Percentiles rank a stretch among this genome's conserved stretches.
phyloP scores from a whole-genome alignment of 345 rosid genomes.

The Populus tremula region DNA sequence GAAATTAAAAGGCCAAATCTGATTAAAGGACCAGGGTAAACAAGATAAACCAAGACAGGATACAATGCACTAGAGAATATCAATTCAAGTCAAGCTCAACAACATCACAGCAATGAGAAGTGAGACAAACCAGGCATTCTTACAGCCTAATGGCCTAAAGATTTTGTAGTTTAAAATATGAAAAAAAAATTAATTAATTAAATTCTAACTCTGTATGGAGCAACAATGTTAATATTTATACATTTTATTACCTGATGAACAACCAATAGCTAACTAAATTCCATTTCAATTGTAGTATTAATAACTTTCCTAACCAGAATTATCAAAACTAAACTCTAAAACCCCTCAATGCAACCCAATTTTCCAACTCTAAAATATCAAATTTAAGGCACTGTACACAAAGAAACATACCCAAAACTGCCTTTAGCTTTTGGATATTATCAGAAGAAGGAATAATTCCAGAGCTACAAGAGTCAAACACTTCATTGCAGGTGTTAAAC shows the following conservation, averaged over 20 bases:
- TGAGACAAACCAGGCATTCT: background rate
- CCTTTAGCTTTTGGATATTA: conserved; percentile 51
- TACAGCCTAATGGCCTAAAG: background rate
- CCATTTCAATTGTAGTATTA: background rate
- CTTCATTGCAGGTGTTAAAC: conserved; percentile 69
- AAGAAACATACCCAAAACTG: conserved; percentile 65
- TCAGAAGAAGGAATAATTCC: conserved; percentile 64
- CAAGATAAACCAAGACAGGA: background rate
- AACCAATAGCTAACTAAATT: background rate
- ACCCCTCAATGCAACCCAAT: background rate
- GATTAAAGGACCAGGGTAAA: conserved; percentile 7
- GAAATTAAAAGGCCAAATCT: background rate
- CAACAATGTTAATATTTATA: background rate
- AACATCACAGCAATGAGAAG: background rate
- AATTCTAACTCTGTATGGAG: background rate
- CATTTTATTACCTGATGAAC: background rate
- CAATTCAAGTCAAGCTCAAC: background rate
- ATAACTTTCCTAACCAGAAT: background rate
- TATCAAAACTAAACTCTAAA: background rate
- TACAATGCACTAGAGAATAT: background rate
- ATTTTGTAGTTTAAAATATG: background rate
- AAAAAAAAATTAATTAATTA: background rate
- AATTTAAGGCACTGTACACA: background rate
- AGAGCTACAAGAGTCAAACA: conserved; percentile 45
- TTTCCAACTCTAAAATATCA: background rate